Evolutionary conservation across 208 protist species (phyloP), one percentile per base, ranked within the genome.

Genomic region (Crithidia mellificae): DNA sequence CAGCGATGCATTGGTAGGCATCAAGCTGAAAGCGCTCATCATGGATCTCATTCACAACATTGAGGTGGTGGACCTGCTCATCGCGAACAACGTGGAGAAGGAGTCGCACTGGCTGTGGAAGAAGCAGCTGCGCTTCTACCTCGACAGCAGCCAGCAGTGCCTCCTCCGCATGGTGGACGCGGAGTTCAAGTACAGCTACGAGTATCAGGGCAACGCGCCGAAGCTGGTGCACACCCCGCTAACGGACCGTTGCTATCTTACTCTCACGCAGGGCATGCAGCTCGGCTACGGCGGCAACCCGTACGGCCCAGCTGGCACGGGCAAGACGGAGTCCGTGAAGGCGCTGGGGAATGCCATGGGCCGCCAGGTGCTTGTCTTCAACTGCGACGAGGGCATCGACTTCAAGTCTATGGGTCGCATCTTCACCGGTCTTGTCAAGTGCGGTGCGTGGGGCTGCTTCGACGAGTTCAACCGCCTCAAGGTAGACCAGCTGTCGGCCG

Each of bases 381-480:
- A 99, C 85, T 99, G 98, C 77, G 98, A 99, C 80, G 98, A 99
- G 71, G 98, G 97, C 44, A 99, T 99, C 75, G 98, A 99, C 73
- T 98, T 98, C 83, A 97, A 99, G 78, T 97, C 93, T 14, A 99
- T 99, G 98, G 97, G 98, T 9, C 85, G 98, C 64, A 99, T 99
- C 76, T 99, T 99, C 84, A 98, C 94, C 27, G 98, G 98, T 9
- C 85, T 99, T n/a, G 97, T 99, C 43, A 99, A 99, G 80, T 98
- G 97, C 68, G 98, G 98, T 11, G 98, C 98, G 43, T 99, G 98
- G 98, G 98, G 98, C 24, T 99, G 98, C 87, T 99, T 99, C 77
- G 98, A 99, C 83, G 98, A 99, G 87, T 99, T 99, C 90, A 99
- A 99, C 79, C 92, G 98, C 27, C 85, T 99, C 29, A 98, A 99